Evolutionary conservation across 345 rosid genomes (phyloP).

Genomic region (Bretschneidera sinensis): DNA sequence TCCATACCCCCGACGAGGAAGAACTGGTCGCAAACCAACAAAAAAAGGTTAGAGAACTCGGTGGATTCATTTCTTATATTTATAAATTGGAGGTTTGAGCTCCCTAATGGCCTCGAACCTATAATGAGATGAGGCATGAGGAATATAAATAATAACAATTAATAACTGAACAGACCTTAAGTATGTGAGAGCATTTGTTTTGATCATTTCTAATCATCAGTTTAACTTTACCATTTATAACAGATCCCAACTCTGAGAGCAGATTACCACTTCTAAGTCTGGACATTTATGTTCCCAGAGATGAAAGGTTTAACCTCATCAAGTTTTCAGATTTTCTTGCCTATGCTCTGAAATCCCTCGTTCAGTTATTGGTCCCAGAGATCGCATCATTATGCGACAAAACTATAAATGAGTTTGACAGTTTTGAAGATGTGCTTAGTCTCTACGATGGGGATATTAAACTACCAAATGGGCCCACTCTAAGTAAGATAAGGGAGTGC

Average conservation of each 20-base stretch:
- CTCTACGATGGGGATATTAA: conserved; percentile 68
- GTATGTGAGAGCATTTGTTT: no score
- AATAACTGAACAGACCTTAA: no score
- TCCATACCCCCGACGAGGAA: conserved; percentile 90
- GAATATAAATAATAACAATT: no score
- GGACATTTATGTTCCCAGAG: conserved; percentile 83
- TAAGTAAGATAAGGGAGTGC: conserved; percentile 47
- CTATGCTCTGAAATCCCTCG: conserved; percentile 62
- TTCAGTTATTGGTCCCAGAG: conserved; percentile 67
- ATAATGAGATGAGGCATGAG: no score
- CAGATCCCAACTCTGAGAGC: conserved; percentile 64
- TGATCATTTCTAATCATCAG: neutral
- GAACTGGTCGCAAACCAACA: conserved; percentile 69
- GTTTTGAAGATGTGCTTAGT: conserved; percentile 56
- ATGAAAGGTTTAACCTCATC: conserved; percentile 69
- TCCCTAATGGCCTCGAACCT: neutral
- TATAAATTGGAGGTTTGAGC: neutral
- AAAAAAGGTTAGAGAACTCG: no score
- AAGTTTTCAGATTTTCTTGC: conserved; percentile 91
- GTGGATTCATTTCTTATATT: no score
- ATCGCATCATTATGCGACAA: conserved; percentile 59
- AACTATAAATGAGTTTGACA: conserved; percentile 78
- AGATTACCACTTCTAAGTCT: conserved; percentile 68
- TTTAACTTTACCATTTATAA: conserved; percentile 11
- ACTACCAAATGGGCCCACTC: conserved; percentile 27